Base-by-base conservation (phyloP, 768 basidiomycete genomes). In the Lentinula edodes region DNA sequence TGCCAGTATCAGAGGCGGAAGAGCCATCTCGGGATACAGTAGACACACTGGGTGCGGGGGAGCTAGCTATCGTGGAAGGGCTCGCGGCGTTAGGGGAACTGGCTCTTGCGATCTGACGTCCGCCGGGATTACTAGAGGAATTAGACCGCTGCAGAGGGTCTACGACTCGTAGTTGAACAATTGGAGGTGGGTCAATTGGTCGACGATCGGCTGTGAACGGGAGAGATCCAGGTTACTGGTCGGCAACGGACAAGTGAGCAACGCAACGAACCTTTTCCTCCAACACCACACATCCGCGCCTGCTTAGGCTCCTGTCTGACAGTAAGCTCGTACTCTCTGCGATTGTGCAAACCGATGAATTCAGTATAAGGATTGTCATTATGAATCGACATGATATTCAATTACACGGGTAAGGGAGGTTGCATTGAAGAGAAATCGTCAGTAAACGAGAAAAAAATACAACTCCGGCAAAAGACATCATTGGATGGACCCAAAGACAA, bases 171-270 rank as follows among this genome's bases (percentile, higher is more conserved):
- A 98, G 85, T 73, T 96, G 93, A n/a, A 98, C 87, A 75, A 98
- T 95, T 16, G 95, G 95, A 1, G 95, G 94, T 0, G 95, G 95
- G 78, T 98, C 95, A 70, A 98, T 94, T 2, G 95, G 95, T 41
- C 95, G 82, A n/a, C 95, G 84, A 81, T 96, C 95, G 60, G 93
- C 94, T 90, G 75, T 56, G 61, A 60, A 61, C 10, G 10, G 46
- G 50, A 52, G 59, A 42, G 38, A 39, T 61, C 38, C 53, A 57
- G 35, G 62, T 9, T 16, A 36, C 20, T 23, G 23, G 41, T 5
- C 39, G 23, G 32, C 32, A 45, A 42, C 42, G 6, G 42, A 42
- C 50, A 48, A 56, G 41, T 48, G 58, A 39, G 71, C 70, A 65
- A 3, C 38, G 71, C 70, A 65, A 3, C 38, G 67, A 65, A 84